Conservation (phyloP, 768 basidiomycete species). For the Amanita rubescens region DNA sequence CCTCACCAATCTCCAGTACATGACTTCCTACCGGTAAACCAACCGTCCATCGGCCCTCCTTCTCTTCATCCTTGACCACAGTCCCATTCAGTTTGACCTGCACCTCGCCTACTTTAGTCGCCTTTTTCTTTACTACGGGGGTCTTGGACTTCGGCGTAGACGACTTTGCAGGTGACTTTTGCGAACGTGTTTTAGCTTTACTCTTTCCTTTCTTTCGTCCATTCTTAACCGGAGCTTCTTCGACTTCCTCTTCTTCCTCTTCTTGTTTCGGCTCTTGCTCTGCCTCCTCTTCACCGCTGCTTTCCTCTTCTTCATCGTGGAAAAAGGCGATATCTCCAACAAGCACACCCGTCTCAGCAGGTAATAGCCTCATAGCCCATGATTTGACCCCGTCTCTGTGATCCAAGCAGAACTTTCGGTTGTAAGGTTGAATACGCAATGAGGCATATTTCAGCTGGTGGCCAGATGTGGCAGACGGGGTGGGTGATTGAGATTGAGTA, state of each 20-base stretch:
- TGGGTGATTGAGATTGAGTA: conserved; percentile 30
- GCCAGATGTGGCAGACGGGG: conserved; percentile 26
- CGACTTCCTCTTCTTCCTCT: conserved; percentile 39
- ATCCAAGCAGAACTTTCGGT: conserved; percentile 52
- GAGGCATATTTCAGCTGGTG: conserved; percentile 47
- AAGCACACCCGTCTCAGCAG: conserved; percentile 48
- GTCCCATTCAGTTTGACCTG: conserved; percentile 61
- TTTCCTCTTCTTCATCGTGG: conserved; percentile 52
- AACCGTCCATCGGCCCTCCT: conserved; percentile 53
- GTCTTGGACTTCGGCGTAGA: conserved; percentile 22
- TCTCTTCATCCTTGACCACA: conserved; percentile 35
- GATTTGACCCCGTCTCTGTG: conserved; percentile 63
- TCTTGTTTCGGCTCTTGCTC: conserved; percentile 28
- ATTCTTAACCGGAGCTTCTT: conserved; percentile 36
- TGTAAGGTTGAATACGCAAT: conserved; percentile 51
- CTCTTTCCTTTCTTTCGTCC: conserved; percentile 34
- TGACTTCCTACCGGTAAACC: conserved; percentile 51
- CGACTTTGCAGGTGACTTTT: conserved; percentile 26
- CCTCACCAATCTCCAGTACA: conserved; percentile 67
- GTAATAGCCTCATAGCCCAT: conserved; percentile 61
- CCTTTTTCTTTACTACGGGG: conserved; percentile 32
- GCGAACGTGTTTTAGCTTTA: conserved; percentile 29
- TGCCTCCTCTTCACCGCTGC: conserved; percentile 48
- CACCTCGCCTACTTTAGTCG: conserved; percentile 44
- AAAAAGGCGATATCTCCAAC: conserved; percentile 49